phyloP scores from a whole-genome alignment of 352 stramenopile species.

The Phytopythium cucurbitacearum region DNA sequence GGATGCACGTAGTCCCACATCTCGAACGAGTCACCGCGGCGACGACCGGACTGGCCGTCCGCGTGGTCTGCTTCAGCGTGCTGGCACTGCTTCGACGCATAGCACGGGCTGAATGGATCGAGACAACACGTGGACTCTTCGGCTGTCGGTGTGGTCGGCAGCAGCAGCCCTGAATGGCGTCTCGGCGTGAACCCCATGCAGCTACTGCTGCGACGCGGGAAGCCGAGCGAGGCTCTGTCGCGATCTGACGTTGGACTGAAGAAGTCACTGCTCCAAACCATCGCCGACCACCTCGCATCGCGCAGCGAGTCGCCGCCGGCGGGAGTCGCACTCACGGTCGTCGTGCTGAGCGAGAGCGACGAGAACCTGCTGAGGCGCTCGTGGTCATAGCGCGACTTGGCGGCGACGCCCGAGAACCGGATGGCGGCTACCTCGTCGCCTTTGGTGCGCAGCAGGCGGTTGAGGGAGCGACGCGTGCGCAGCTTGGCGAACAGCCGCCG shows the following conservation, averaged over 20 bases:
- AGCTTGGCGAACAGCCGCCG: background rate
- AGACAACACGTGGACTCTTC: background rate
- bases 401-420: background rate
- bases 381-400: background rate
- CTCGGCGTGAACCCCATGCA: too few species aligned
- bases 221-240: too few species aligned
- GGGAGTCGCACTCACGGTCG: background rate
- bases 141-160: background rate
- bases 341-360: background rate
- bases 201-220: too few species aligned
- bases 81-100: constrained; percentile 1
- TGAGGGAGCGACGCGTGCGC: constrained; percentile 4
- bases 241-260: background rate
- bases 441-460: constrained; percentile 5
- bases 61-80: constrained; percentile 8
- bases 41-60: background rate
- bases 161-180: too few species aligned
- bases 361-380: background rate
- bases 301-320: background rate
- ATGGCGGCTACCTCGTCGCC: constrained; percentile 4
- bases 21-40: constrained; percentile 30
- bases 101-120: background rate
- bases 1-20: constrained; percentile 62
- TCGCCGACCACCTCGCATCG: background rate
- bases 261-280: constrained; percentile 4